phyloP scores from a whole-genome alignment of 2,329 filamentous ascomycete species.

The Sporothrix variecibatus region DNA sequence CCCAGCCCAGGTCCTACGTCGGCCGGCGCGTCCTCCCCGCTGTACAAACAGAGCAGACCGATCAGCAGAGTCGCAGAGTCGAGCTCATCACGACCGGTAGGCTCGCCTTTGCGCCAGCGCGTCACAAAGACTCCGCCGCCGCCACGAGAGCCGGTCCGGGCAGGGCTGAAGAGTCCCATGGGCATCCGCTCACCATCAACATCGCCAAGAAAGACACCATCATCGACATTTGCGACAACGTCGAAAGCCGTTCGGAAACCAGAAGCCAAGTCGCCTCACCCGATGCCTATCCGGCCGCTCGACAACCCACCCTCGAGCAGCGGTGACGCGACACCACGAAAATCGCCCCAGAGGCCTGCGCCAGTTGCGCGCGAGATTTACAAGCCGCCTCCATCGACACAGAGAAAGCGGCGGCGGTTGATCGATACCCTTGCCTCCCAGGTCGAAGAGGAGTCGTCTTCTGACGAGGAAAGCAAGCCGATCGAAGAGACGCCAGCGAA shows the following conservation, averaged over 20 bases:
- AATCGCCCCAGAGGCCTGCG: neutral
- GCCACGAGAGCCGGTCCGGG: slow-evolving; percentile 8
- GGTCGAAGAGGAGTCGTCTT: slow-evolving; percentile 39
- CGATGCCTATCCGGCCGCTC: slow-evolving; percentile 23
- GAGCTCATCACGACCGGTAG: neutral
- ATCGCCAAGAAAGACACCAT: slow-evolving; percentile 22
- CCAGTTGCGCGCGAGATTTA: neutral
- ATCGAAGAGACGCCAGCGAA: neutral
- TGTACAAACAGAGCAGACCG: slow-evolving; percentile 12
- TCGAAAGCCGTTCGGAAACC: neutral
- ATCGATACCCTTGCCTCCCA: slow-evolving; percentile 49
- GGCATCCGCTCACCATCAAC: slow-evolving; percentile 9
- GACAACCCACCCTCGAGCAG: neutral
- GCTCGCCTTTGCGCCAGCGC: slow-evolving; percentile 16
- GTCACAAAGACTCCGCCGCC: slow-evolving; percentile 25
- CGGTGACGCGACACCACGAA: neutral
- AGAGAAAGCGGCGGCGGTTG: slow-evolving; percentile 37
- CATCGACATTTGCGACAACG: neutral
- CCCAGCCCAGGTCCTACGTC: neutral
- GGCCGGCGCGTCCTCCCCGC: slow-evolving; percentile 8
- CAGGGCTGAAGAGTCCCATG: neutral
- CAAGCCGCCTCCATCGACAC: slow-evolving; percentile 1
- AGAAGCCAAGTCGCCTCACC: neutral
- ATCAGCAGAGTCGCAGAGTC: neutral
- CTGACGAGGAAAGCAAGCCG: slow-evolving; percentile 15